Evolutionary conservation across 2,329 filamentous ascomycete species (phyloP), one percentile per base, ranked within the genome.

Genomic region (Diaporthe sp.): DNA sequence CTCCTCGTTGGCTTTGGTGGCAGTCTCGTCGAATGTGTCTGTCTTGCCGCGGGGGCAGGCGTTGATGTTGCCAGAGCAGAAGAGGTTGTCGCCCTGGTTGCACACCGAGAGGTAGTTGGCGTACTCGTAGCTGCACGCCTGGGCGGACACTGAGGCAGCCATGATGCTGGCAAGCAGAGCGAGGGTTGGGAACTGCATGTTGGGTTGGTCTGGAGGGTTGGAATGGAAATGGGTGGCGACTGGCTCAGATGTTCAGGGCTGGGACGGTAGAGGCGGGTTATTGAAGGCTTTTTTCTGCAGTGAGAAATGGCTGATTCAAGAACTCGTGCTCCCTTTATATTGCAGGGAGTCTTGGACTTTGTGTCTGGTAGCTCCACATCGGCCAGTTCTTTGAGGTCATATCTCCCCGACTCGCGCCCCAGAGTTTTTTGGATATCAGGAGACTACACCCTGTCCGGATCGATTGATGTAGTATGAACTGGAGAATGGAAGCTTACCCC

Each of bases 1-100:
- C 4, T n/a, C 6, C 39, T 72, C 69, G 4, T 72, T 72, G 7
- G 55, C 69, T 19, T 44, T 58, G 39, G 55, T 72, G 55, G 69
- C 69, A 8, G 25, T 51, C 8, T 46, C 53, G 12, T 72, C 69
- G 28, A 72, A 61, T 0, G 55, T 28, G 39, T 61, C 55, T 0
- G 55, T 59, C 28, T 37, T 61, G 37, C 69, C 55, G 6, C 13
- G 10, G 39, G 69, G 55, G 39, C 69, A 72, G 2, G 28, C 31
- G 55, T 72, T 61, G 25, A 19, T 46, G 39, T 72, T 58, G 28
- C 69, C 53, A 3, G 55, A 25, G 55, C 69, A 72, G 55, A 61
- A 72, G 3, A 72, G 39, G 19, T 59, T 72, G 10, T 72, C 53
- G 19, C 69, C 69, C 28, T 15, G 55, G 17, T 17, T 28, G 53